phyloP scores from a whole-genome alignment of 2,329 filamentous ascomycete species.

The Fusarium mexicanum region DNA sequence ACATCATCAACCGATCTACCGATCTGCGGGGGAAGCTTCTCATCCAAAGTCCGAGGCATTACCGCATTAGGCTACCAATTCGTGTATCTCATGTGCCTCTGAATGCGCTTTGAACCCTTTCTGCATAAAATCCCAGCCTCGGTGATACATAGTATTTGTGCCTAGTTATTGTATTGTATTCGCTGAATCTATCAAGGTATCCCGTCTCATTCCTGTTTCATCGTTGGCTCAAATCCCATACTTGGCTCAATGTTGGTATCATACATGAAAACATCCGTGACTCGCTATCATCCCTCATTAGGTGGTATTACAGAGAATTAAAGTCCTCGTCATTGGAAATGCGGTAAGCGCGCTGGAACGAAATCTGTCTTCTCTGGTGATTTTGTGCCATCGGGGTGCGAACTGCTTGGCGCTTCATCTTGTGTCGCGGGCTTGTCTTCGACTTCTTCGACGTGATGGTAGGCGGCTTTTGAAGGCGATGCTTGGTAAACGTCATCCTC shows the following conservation, averaged over 20 bases:
- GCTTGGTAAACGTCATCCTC: slow-evolving; percentile 47
- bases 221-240: slow-evolving; percentile 10
- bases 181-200: slow-evolving; percentile 2
- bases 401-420: slow-evolving; percentile 33
- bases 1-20: slow-evolving; percentile 31
- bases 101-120: slow-evolving; percentile 5
- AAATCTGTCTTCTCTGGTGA: slow-evolving; percentile 51
- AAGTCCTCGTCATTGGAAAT: slow-evolving; percentile 55
- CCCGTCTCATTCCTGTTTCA: slow-evolving; percentile 5
- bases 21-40: slow-evolving; percentile 45
- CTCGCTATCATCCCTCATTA: slow-evolving; percentile 20
- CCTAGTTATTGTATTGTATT: neutral
- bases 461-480: slow-evolving; percentile 12
- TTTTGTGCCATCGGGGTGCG: slow-evolving; percentile 8
- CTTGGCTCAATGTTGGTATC: slow-evolving; percentile 40
- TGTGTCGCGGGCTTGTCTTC: neutral
- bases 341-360: slow-evolving; percentile 67
- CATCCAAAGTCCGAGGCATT: slow-evolving; percentile 47
- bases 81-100: slow-evolving; percentile 10
- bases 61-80: slow-evolving; percentile 46
- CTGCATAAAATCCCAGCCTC: neutral
- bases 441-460: slow-evolving; percentile 20
- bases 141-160: neutral
- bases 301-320: slow-evolving; percentile 24
- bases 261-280: slow-evolving; percentile 35